These are phyloP conservation scores for Warburgia ugandensis DNA, from an alignment of 164 flowering plant species.

Conservation along the genomic window DNA sequence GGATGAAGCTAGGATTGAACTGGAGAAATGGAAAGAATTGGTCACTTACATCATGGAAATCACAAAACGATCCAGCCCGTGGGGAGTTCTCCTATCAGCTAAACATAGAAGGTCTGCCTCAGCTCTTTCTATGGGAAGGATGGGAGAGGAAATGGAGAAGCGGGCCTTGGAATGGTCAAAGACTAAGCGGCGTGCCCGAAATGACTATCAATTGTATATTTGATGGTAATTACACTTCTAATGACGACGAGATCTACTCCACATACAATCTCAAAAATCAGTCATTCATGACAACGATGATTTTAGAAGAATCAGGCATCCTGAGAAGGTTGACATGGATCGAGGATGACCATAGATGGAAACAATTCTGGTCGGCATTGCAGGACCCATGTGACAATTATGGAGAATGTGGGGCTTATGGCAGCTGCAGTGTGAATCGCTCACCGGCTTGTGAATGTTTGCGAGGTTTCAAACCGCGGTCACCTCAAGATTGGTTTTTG, in stretches of 20 bases:
- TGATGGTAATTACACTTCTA: not conserved
- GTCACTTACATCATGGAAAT: conserved; percentile 38
- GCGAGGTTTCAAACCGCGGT: conserved; percentile 30
- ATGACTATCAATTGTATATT: not conserved
- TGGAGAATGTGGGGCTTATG: conserved; percentile 28
- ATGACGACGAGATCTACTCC: conserved; percentile 1
- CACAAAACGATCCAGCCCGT: conserved; percentile 27
- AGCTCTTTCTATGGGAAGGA: not conserved
- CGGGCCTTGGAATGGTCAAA: conserved; percentile 10
- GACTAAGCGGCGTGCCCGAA: not conserved
- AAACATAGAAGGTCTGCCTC: not conserved
- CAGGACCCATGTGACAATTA: conserved; percentile 22
- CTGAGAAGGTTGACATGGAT: conserved; percentile 11
- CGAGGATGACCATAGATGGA: conserved; percentile 18
- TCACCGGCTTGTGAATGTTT: conserved; percentile 30
- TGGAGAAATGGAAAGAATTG: conserved; percentile 24
- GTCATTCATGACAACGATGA: conserved; percentile 1
- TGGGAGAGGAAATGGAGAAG: not conserved
- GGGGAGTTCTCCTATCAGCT: conserved; percentile 9
- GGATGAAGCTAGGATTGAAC: conserved; percentile 38
- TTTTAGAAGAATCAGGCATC: conserved; percentile 4
- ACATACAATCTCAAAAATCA: not conserved
- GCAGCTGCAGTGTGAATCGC: conserved; percentile 16
- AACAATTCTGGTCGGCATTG: not conserved
- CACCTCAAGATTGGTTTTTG: conserved; percentile 15